Percentiles rank a stretch among this genome's conserved stretches.
Evolutionary conservation across 352 stramenopile species (phyloP).

Genomic region (Pythium angustatum): DNA sequence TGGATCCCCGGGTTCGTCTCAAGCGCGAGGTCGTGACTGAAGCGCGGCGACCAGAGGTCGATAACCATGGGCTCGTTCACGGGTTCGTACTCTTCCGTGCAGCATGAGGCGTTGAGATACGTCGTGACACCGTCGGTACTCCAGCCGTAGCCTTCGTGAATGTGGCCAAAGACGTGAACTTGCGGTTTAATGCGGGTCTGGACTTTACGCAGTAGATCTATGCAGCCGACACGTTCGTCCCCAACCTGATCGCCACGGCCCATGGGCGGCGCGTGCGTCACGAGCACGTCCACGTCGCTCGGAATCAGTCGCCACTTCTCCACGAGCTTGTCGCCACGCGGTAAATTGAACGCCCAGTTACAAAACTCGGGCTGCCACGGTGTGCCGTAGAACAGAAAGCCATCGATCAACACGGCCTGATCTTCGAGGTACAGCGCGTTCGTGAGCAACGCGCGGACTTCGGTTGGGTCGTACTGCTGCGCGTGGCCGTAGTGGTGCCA

Average conservation of each 20-base stretch:
- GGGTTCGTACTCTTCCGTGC: too few relatives aligned
- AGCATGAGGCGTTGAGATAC: slow-evolving; percentile 91
- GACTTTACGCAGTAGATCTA: slow-evolving; percentile 78
- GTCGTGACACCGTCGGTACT: slow-evolving; percentile 74
- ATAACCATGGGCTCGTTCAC: too few relatives aligned
- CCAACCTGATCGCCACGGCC: slow-evolving; percentile 79
- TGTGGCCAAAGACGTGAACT: slow-evolving; percentile 92
- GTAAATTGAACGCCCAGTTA: slow-evolving; percentile 73
- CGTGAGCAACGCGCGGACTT: slow-evolving; percentile 51
- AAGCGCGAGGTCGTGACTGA: too few relatives aligned
- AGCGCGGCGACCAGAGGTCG: too few relatives aligned
- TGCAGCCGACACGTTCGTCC: slow-evolving; percentile 72
- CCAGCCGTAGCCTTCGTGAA: slow-evolving; percentile 89
- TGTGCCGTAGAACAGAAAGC: slow-evolving; percentile 77
- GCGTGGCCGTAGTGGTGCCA: slow-evolving; percentile 64
- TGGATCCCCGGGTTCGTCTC: too few relatives aligned
- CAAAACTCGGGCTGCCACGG: slow-evolving; percentile 75
- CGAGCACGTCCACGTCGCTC: slow-evolving; percentile 79
- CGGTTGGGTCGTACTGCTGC: slow-evolving; percentile 63
- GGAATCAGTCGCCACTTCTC: slow-evolving; percentile 77
- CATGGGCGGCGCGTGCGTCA: slow-evolving; percentile 89
- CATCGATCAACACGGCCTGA: slow-evolving; percentile 61
- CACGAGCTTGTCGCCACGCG: slow-evolving; percentile 56
- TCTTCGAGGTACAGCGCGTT: slow-evolving; percentile 84
- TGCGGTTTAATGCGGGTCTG: slow-evolving; percentile 75